Percentiles rank a stretch among this genome's conserved stretches.
phyloP scores from a whole-genome alignment of 108 stramenopile species.

The Skeletonema menzelii region DNA sequence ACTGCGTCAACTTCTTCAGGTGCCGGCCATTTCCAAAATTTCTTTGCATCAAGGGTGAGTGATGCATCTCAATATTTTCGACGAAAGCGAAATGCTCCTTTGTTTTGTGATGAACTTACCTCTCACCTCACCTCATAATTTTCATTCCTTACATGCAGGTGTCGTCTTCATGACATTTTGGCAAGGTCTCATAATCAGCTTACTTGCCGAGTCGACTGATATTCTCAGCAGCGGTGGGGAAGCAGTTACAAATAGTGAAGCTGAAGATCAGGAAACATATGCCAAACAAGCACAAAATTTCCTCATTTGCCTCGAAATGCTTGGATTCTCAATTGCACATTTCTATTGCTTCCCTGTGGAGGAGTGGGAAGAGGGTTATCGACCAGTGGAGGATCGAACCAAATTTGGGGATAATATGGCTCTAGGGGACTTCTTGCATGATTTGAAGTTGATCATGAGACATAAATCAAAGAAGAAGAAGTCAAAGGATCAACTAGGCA shows the following conservation, averaged over 20 bases:
- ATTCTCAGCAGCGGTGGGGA: conserved; percentile 44
- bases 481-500: conserved; percentile 2
- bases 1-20: conserved; percentile 5
- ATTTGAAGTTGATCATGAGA: conserved; percentile 74
- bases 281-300: conserved; percentile 88
- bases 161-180: conserved; percentile 92
- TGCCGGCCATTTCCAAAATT: conserved; percentile 91
- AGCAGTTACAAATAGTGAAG: conserved; percentile 26
- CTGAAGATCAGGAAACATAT: conserved; percentile 54
- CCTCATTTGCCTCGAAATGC: conserved; percentile 95
- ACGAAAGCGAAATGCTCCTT: background rate
- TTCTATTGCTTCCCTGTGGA: conserved; percentile 93
- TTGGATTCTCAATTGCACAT: conserved; percentile 87
- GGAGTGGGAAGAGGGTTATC: conserved; percentile 90
- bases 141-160: background rate
- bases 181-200: conserved; percentile 80
- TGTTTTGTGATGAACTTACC: conserved; percentile 58
- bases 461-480: conserved; percentile 16
- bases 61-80: background rate
- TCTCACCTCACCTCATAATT: conserved; percentile 26
- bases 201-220: conserved; percentile 74
- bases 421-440: conserved; percentile 81
- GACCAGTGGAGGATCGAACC: conserved; percentile 50
- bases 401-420: conserved; percentile 89
- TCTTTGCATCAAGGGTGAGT: conserved; percentile 62